These are phyloP conservation scores for Aotearoamyces nothofagi DNA, from an alignment of 2,329 filamentous ascomycete genomes.

Conservation along the genomic window DNA sequence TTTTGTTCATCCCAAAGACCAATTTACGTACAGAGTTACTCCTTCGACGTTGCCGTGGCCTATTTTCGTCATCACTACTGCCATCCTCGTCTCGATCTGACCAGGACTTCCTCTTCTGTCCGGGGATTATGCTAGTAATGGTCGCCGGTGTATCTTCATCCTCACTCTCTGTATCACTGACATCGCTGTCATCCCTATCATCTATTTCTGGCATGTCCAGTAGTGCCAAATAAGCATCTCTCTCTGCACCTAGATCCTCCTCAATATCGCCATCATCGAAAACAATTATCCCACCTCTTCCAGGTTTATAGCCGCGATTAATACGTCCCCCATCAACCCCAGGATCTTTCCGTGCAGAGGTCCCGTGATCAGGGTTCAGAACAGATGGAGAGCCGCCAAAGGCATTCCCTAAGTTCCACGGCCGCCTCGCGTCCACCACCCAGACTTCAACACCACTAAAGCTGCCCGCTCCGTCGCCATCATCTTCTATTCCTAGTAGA, in stretches of 20 bases:
- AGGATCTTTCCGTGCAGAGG: slow-evolving; percentile 30
- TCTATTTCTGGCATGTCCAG: slow-evolving; percentile 78
- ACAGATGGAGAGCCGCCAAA: slow-evolving; percentile 56
- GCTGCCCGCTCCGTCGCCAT: slow-evolving; percentile 44
- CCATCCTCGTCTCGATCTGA: slow-evolving; percentile 53
- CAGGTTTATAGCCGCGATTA: slow-evolving; percentile 54
- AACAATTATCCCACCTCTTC: slow-evolving; percentile 78
- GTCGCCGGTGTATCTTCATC: slow-evolving; percentile 36
- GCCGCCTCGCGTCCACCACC: slow-evolving; percentile 80
- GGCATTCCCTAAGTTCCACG: slow-evolving; percentile 89
- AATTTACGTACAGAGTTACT: slow-evolving; percentile 63
- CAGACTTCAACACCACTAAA: slow-evolving; percentile 87
- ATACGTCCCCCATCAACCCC: slow-evolving; percentile 66
- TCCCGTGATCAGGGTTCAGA: slow-evolving; percentile 28
- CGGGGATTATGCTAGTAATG: slow-evolving; percentile 35
- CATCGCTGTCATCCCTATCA: slow-evolving; percentile 35
- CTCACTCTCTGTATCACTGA: slow-evolving; percentile 35
- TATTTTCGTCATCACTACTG: slow-evolving; percentile 52
- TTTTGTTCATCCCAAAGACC: slow-evolving; percentile 3
- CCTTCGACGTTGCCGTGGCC: slow-evolving; percentile 64
- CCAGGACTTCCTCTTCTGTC: slow-evolving; percentile 68
- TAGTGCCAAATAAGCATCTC: slow-evolving; percentile 72
- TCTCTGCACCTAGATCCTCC: slow-evolving; percentile 59
- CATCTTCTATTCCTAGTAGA: slow-evolving; percentile 58
- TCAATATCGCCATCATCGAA: slow-evolving; percentile 95